phyloP scores from a whole-genome alignment of 805 yeast genomes.

The Kodamaea nitidulidarum region DNA sequence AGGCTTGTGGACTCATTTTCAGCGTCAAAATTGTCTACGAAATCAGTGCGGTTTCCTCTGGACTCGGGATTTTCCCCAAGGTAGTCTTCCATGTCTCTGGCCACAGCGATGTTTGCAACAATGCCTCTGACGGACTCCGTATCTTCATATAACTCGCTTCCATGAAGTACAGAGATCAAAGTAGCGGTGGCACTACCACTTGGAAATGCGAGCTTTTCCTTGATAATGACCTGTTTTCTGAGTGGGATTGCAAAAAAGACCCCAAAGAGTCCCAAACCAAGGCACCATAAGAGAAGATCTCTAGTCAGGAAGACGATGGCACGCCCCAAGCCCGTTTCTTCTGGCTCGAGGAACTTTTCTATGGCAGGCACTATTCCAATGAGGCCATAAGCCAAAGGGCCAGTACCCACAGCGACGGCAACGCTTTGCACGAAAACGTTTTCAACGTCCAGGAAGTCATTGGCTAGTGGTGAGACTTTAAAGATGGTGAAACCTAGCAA shows the following conservation, averaged over 20 bases:
- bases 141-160: slow-evolving; percentile 50
- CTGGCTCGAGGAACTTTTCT: slow-evolving; percentile 75
- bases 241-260: slow-evolving; percentile 92
- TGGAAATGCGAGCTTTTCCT: slow-evolving; percentile 86
- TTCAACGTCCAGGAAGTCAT: slow-evolving; percentile 72
- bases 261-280: slow-evolving; percentile 89
- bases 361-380: slow-evolving; percentile 96
- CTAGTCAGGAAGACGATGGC: slow-evolving; percentile 34
- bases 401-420: slow-evolving; percentile 96
- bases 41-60: too few relatives aligned
- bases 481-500: slow-evolving; percentile 80
- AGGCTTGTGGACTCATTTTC: not conserved
- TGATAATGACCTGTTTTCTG: slow-evolving; percentile 80
- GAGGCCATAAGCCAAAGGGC: slow-evolving; percentile 91
- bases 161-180: slow-evolving; percentile 80
- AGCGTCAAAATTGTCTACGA: too few relatives aligned
- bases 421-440: slow-evolving; percentile 89
- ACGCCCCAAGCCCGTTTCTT: slow-evolving; percentile 64
- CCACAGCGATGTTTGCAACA: slow-evolving; percentile 1
- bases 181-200: slow-evolving; percentile 97
- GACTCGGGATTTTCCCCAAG: slow-evolving; percentile 4
- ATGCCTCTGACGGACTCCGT: slow-evolving; percentile 11
- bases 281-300: slow-evolving; percentile 75
- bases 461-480: slow-evolving; percentile 50
- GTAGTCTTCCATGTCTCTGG: slow-evolving; percentile 9